These are phyloP conservation scores for Trichosporon faecale DNA, from an alignment of 1,284 basidiomycete species.

Conservation along the genomic window DNA sequence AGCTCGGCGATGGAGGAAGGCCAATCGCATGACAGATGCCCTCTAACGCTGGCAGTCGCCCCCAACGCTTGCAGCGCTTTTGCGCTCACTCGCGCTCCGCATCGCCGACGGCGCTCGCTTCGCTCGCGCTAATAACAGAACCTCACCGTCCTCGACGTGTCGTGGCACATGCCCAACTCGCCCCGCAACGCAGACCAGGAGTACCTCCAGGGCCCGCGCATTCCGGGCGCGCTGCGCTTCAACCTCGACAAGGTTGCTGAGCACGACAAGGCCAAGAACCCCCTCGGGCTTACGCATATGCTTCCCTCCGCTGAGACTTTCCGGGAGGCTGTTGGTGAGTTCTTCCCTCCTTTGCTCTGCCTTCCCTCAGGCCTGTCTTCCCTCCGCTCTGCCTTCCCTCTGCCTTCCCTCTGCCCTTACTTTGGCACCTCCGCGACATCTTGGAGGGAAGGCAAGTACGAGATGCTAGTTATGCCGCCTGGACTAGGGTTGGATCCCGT, in stretches of 20 bases:
- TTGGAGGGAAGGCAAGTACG: too few relatives aligned
- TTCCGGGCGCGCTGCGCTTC: conserved; percentile 73
- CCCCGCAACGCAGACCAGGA: conserved; percentile 44
- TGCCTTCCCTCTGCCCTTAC: too few relatives aligned
- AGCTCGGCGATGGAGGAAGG: too few relatives aligned
- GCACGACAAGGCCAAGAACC: conserved; percentile 56
- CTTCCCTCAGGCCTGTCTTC: too few relatives aligned
- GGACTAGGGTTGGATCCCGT: too few relatives aligned
- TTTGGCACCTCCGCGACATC: too few relatives aligned
- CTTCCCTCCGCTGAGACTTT: conserved; percentile 75
- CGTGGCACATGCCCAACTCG: conserved; percentile 53
- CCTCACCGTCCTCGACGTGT: conserved; percentile 43
- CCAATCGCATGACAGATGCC: too few relatives aligned
- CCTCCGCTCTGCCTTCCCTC: too few relatives aligned
- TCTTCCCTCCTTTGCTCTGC: background rate
- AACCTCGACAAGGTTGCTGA: conserved; percentile 69
- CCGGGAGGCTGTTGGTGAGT: conserved; percentile 71
- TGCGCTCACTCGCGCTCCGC: background rate
- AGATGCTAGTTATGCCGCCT: too few relatives aligned
- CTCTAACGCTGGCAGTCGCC: background rate
- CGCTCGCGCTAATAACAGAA: conserved; percentile 12
- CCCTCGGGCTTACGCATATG: conserved; percentile 85
- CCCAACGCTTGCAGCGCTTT: background rate
- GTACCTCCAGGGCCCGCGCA: conserved; percentile 55
- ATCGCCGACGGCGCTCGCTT: background rate